Evolutionary conservation across 805 yeast species (phyloP).

Genomic region (Suhomyces kilbournensis): DNA sequence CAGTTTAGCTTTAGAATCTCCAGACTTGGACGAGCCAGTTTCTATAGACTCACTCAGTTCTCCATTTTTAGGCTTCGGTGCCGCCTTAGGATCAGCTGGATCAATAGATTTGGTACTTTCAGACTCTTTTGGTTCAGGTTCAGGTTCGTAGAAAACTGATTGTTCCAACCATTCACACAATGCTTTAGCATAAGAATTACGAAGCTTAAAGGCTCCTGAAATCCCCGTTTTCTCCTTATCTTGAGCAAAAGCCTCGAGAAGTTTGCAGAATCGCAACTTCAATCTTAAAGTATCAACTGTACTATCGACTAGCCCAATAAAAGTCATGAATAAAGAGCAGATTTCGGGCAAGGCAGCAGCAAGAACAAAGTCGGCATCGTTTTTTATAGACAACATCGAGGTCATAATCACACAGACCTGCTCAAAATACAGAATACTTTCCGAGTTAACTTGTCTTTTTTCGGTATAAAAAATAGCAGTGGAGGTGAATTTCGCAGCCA

Average conservation of each 20-base stretch:
- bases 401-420: constrained; percentile 49
- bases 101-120: background rate
- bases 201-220: constrained; percentile 44
- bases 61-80: background rate
- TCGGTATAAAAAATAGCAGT: constrained; percentile 35
- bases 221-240: constrained; percentile 33
- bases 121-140: constrained; percentile 12
- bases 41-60: background rate
- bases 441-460: constrained; percentile 22
- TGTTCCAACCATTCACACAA: constrained; percentile 54
- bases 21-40: background rate
- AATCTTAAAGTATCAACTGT: constrained; percentile 31
- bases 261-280: constrained; percentile 43
- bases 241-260: constrained; percentile 32
- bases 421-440: constrained; percentile 42
- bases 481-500: constrained; percentile 44
- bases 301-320: constrained; percentile 27
- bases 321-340: constrained; percentile 25
- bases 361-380: constrained; percentile 35
- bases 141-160: constrained; percentile 40
- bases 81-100: background rate
- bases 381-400: constrained; percentile 29
- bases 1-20: background rate
- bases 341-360: constrained; percentile 31
- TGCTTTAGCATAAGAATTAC: constrained; percentile 47